Evolutionary conservation across 306 rosid genomes (phyloP).

Genomic region (Ormosia emarginata): DNA sequence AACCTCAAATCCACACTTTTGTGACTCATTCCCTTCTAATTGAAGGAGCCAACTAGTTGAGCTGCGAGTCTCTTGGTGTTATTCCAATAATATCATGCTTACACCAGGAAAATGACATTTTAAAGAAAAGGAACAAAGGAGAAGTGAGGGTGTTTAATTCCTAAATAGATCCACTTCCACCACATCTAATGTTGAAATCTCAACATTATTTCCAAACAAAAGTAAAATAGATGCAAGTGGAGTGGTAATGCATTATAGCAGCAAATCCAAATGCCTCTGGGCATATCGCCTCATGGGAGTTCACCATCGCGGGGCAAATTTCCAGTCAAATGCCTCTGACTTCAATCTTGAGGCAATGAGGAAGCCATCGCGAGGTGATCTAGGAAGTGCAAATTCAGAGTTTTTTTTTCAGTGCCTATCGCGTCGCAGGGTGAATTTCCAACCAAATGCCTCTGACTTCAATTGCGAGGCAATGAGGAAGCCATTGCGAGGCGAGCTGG

Average conservation of each 20-base stretch:
- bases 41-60: not conserved
- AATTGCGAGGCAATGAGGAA: too few species aligned
- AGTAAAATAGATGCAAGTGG: not conserved
- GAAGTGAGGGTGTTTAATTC: not conserved
- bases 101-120: not conserved
- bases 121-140: not conserved
- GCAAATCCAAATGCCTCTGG: slow-evolving; percentile 5
- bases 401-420: too few species aligned
- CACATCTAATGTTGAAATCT: not conserved
- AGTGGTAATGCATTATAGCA: not conserved
- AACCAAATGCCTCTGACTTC: too few species aligned
- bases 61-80: not conserved
- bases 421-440: too few species aligned
- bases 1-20: not conserved
- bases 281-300: too few species aligned
- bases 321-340: too few species aligned
- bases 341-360: too few species aligned
- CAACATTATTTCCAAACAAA: not conserved
- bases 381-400: too few species aligned
- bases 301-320: too few species aligned
- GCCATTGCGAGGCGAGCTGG: too few species aligned
- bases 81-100: not conserved
- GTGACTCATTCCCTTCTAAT: not conserved
- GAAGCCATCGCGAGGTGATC: too few species aligned
- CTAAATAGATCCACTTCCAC: not conserved